Percentiles rank a stretch among this genome's conserved stretches.
Conservation (phyloP, 2,329 filamentous ascomycete species). For the Rutstroemia sp. region DNA sequence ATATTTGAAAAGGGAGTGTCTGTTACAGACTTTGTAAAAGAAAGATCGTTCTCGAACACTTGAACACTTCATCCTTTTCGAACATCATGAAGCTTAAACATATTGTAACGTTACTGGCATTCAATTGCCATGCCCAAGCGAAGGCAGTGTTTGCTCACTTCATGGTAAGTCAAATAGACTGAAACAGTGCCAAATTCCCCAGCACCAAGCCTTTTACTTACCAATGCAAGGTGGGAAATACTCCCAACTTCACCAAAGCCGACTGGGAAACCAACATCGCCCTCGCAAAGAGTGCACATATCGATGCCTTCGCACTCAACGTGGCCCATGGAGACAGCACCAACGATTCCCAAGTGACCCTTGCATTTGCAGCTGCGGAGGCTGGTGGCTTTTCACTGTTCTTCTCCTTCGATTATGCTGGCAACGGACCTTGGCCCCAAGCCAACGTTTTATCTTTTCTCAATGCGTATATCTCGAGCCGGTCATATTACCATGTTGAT, state of each 20-base stretch:
- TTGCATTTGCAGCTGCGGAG: constrained; percentile 24
- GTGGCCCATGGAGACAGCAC: constrained; percentile 24
- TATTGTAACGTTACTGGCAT: not conserved
- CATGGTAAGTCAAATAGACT: not conserved
- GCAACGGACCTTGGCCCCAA: not conserved
- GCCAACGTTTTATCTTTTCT: not conserved
- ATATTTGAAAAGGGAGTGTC: too few relatives aligned
- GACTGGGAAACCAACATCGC: constrained; percentile 25
- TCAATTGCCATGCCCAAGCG: not conserved
- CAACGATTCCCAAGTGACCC: constrained; percentile 11
- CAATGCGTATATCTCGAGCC: not conserved
- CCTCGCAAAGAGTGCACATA: constrained; percentile 27
- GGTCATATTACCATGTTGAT: not conserved
- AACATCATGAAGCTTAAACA: not conserved
- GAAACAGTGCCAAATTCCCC: too few relatives aligned
- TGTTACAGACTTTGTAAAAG: not conserved
- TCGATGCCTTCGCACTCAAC: constrained; percentile 29
- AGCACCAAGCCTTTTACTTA: not conserved
- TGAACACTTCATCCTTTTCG: not conserved
- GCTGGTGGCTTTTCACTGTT: constrained; percentile 24
- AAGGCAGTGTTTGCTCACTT: constrained; percentile 3
- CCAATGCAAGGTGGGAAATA: not conserved
- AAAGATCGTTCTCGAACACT: not conserved
- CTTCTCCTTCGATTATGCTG: constrained; percentile 28
- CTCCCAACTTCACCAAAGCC: not conserved